Conservation (phyloP, 1,284 basidiomycete genomes). For the Austroboletus sp. region DNA sequence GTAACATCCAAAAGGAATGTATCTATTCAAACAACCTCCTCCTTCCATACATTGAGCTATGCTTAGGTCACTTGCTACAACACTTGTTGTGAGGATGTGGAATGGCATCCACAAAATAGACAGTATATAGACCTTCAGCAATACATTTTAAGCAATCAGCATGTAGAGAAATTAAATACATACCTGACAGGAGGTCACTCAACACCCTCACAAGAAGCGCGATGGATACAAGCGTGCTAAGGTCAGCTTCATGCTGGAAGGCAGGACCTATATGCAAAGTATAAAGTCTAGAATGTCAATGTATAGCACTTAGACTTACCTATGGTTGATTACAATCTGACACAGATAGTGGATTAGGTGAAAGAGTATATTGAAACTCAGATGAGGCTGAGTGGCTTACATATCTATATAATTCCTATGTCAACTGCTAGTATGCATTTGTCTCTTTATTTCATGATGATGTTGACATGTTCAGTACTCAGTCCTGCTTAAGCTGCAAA, state of each 20-base stretch:
- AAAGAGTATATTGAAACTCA: neutral
- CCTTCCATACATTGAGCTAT: conserved; percentile 59
- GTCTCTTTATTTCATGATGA: too few species aligned
- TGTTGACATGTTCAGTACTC: too few species aligned
- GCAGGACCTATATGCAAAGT: conserved; percentile 28
- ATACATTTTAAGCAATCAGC: conserved; percentile 8
- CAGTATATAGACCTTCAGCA: conserved; percentile 32
- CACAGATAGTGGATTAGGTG: neutral
- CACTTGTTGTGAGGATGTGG: conserved; percentile 60
- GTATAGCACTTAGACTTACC: too few species aligned
- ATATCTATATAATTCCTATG: too few species aligned
- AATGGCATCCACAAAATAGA: conserved; percentile 47
- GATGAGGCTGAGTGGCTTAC: neutral
- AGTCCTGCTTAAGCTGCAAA: too few species aligned
- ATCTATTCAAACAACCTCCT: conserved; percentile 27
- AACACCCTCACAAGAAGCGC: conserved; percentile 66
- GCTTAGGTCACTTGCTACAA: conserved; percentile 63
- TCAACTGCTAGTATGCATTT: too few species aligned
- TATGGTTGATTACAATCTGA: too few species aligned
- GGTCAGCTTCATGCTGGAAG: conserved; percentile 61
- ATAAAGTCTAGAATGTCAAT: neutral
- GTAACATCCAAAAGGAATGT: conserved; percentile 8
- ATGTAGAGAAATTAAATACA: conserved; percentile 1
- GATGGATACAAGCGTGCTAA: conserved; percentile 62
- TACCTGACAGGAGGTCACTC: conserved; percentile 47